Conservation (phyloP, 768 basidiomycete species). For the Roridomyces roridus region DNA sequence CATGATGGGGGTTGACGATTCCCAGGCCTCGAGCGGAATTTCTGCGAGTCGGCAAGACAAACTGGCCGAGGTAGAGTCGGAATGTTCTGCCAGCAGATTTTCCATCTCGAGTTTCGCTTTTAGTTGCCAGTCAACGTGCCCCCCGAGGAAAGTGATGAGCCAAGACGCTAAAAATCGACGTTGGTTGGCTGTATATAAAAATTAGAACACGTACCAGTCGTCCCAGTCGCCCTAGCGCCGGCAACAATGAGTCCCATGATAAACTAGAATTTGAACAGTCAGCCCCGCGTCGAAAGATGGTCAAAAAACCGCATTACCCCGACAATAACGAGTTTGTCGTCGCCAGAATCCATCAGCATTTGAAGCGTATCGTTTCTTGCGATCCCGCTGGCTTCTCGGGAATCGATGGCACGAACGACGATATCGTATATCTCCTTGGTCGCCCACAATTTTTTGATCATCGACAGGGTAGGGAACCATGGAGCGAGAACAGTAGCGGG, state of each 20-base stretch:
- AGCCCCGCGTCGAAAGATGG: constrained; percentile 11
- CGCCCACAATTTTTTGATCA: constrained; percentile 72
- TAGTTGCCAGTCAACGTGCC: constrained; percentile 67
- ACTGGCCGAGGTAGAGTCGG: constrained; percentile 35
- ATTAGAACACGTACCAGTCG: constrained; percentile 52
- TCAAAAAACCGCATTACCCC: constrained; percentile 53
- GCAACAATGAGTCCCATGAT: constrained; percentile 84
- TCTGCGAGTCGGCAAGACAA: constrained; percentile 56
- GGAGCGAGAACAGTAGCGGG: constrained; percentile 76
- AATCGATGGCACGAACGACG: constrained; percentile 58
- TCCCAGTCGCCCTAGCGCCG: constrained; percentile 81
- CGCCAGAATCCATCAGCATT: constrained; percentile 72
- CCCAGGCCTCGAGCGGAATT: constrained; percentile 75
- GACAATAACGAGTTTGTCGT: constrained; percentile 71
- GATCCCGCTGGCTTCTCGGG: constrained; percentile 62
- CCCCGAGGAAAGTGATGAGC: constrained; percentile 76
- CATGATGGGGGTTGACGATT: constrained; percentile 69
- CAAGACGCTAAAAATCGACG: constrained; percentile 59
- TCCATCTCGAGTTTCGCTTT: constrained; percentile 69
- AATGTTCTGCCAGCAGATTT: constrained; percentile 53
- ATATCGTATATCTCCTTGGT: constrained; percentile 82
- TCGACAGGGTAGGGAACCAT: constrained; percentile 78
- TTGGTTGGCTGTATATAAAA: constrained; percentile 3
- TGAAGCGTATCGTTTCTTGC: constrained; percentile 73
- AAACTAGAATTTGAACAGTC: constrained; percentile 53